Conservation (phyloP, 2,329 filamentous ascomycete genomes). For the Nothopassalora personata region DNA sequence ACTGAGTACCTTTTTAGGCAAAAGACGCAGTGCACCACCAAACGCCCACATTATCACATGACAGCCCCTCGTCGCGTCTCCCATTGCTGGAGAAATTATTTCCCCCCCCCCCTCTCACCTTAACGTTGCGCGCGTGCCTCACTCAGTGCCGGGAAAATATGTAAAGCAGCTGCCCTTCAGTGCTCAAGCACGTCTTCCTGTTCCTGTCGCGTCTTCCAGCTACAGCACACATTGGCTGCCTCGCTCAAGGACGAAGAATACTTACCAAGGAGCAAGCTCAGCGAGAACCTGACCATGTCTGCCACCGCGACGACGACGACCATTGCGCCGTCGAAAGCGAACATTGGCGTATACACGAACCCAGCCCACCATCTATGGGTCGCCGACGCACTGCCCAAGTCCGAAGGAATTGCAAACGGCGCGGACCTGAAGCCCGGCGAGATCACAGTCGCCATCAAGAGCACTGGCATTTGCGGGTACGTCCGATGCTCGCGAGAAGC, state of each 20-base stretch:
- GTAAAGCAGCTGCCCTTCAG: background rate
- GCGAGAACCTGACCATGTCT: constrained; percentile 12
- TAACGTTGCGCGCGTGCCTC: background rate
- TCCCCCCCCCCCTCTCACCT: too few relatives aligned
- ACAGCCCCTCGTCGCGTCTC: background rate
- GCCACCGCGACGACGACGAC: constrained; percentile 12
- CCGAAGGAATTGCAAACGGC: constrained; percentile 66
- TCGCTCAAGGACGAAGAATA: background rate
- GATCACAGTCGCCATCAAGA: constrained; percentile 83
- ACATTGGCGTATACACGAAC: constrained; percentile 96
- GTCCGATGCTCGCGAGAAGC: constrained; percentile 19
- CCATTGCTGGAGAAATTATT: constrained; percentile 7
- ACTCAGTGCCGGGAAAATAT: background rate
- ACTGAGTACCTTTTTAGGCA: too few relatives aligned
- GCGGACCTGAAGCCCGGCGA: constrained; percentile 72
- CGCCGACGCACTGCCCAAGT: constrained; percentile 66
- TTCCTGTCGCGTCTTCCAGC: background rate
- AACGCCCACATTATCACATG: background rate
- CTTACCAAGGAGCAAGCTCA: constrained; percentile 2
- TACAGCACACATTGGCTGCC: background rate
- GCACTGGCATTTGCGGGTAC: constrained; percentile 92
- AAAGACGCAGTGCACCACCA: too few relatives aligned
- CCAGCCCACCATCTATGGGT: constrained; percentile 89
- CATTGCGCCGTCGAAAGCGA: constrained; percentile 61
- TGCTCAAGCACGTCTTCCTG: background rate